These are phyloP conservation scores for Musa schizocarpa DNA, from an alignment of 176 grass and related monocot species.

Conservation along the genomic window DNA sequence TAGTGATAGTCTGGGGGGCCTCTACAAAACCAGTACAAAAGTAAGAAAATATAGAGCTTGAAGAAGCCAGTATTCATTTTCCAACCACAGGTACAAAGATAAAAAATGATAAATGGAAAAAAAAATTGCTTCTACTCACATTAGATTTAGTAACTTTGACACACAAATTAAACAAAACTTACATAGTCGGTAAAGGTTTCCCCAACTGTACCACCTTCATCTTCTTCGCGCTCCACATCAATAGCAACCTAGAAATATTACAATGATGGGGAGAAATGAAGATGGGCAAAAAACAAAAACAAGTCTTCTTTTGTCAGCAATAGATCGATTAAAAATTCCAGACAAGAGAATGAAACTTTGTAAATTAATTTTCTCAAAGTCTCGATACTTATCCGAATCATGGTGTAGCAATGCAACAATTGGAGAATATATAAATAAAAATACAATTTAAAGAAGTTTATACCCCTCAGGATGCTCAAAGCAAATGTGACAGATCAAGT, in stretches of 20 bases:
- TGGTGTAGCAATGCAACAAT: not conserved
- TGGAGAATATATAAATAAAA: not conserved
- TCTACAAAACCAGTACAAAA: constrained; percentile 33
- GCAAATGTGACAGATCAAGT: too few relatives aligned
- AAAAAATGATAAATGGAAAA: not conserved
- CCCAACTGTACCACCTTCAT: constrained; percentile 79
- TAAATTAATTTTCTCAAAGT: not conserved
- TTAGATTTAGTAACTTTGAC: not conserved
- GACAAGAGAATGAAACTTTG: not conserved
- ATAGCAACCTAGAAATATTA: constrained; percentile 54
- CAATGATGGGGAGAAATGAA: too few relatives aligned
- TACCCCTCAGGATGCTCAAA: not conserved
- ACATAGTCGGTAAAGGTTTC: constrained; percentile 99
- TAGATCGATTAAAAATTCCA: not conserved
- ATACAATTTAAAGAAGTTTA: not conserved
- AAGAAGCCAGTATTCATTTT: not conserved
- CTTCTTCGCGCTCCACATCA: constrained; percentile 96
- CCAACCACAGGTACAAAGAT: not conserved
- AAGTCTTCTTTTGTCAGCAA: not conserved
- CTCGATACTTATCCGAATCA: not conserved
- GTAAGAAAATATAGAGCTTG: not conserved
- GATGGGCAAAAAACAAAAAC: too few relatives aligned
- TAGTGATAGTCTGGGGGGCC: constrained; percentile 68
- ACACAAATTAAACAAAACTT: constrained; percentile 27
- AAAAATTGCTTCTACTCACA: not conserved